Evolutionary conservation across 805 yeast species (phyloP), one percentile per base, ranked within the genome.

Genomic region (Danielia reshetovae): DNA sequence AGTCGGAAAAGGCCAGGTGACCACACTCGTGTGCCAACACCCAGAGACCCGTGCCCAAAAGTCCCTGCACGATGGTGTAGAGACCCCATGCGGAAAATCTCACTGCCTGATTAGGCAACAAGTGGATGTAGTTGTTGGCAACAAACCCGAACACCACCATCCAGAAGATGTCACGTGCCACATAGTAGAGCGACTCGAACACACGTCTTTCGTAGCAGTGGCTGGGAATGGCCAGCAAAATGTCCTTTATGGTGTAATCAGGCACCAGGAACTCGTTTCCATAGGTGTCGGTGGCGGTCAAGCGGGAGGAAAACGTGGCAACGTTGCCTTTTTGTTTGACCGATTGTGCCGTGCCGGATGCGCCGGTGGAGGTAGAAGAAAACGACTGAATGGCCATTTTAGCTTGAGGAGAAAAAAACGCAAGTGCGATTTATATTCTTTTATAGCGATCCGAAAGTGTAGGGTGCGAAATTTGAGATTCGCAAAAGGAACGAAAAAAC

Each of bases 21-120:
- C 95, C 95, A 69, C 95, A 85, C 62, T 85, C 95, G 61, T 85
- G 95, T 34, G 94, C 93, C 64, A 85, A 55, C 32, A 85, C 82
- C 95, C 95, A 85, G 31, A 81, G 35, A 30, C 95, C 95, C 19
- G 88, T 80, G 39, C 80, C 79, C 40, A 82, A 75, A 36, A 85
- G 63, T 18, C 90, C 87, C 49, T 76, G 75, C 29, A 63, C 53
- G 35, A 70, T 52, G 13, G 77, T 59, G 53, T 82, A 79, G 12
- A 55, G 59, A 25, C 68, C 45, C 90, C 93, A 85, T 30, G 75
- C 72, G 6, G 63, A 55, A 38, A 72, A 71, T 44, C 93, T 72
- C 5, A 69, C 51, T 9, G 55, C 44, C 8, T 35, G 26, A 21
- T 44, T 25, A 9, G 50, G 49, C 34, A 54, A 41, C 42, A 55